Percentiles rank a stretch among this genome's conserved stretches.
These are phyloP conservation scores for Waltergamsia citrina DNA, from an alignment of 2,329 filamentous ascomycete genomes.

Conservation along the genomic window DNA sequence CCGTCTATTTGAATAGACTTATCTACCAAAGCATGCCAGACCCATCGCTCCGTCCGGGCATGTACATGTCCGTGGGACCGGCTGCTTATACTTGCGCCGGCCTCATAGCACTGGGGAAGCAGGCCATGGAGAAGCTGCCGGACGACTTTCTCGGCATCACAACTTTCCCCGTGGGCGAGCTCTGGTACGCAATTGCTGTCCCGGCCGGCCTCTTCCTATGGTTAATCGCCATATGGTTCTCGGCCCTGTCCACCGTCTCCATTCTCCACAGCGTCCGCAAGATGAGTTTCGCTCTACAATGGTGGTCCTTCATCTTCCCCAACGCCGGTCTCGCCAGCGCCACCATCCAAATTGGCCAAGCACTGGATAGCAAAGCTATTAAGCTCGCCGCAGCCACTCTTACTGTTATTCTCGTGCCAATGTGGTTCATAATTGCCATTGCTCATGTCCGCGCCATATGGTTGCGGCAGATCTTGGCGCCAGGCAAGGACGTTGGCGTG, in stretches of 20 bases:
- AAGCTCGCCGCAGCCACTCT: constrained; percentile 37
- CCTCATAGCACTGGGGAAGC: constrained; percentile 26
- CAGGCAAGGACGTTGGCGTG: constrained; percentile 44
- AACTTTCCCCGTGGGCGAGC: constrained; percentile 12
- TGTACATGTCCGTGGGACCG: constrained; percentile 46
- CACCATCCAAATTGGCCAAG: constrained; percentile 39
- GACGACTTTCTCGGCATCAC: constrained; percentile 13
- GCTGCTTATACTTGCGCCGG: constrained; percentile 35
- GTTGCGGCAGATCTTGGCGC: constrained; percentile 32
- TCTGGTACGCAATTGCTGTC: constrained; percentile 34
- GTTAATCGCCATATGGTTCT: constrained; percentile 45
- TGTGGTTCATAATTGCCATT: constrained; percentile 39
- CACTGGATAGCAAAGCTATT: constrained; percentile 34
- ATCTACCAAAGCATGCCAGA: constrained; percentile 38
- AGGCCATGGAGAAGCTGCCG: constrained; percentile 10
- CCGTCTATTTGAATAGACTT: constrained; percentile 30
- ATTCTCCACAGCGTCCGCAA: constrained; percentile 23
- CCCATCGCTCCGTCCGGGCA: constrained; percentile 36
- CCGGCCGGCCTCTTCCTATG: constrained; percentile 38
- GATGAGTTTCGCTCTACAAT: constrained; percentile 36
- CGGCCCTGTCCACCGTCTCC: constrained; percentile 27
- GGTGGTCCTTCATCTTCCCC: constrained; percentile 41
- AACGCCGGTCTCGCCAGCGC: constrained; percentile 48
- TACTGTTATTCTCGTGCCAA: constrained; percentile 35
- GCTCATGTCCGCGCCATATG: constrained; percentile 31